Percentiles rank a stretch among this genome's conserved stretches.
phyloP scores from a whole-genome alignment of 495 filamentous ascomycete genomes.

The Aspergillus taichungensis region DNA sequence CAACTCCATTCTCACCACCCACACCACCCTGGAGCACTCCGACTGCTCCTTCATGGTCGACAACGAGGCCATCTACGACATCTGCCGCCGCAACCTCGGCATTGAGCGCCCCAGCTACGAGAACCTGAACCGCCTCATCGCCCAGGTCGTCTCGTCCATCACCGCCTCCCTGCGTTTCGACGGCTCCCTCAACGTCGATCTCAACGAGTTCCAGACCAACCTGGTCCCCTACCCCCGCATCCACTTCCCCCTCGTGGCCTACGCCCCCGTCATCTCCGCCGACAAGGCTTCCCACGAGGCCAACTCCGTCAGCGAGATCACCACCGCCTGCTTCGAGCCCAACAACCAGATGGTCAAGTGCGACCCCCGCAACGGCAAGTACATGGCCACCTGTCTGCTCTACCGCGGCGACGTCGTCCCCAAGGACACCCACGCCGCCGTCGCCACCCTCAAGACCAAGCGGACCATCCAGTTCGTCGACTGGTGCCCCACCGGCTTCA shows the following conservation, averaged over 20 bases:
- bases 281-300: constrained; percentile 92
- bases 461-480: constrained; percentile 98
- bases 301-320: constrained; percentile 58
- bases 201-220: constrained; percentile 99
- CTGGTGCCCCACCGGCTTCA: constrained; percentile 99
- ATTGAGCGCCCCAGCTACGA: constrained; percentile 96
- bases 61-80: constrained; percentile 99
- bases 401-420: constrained; percentile 98
- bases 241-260: constrained; percentile 96
- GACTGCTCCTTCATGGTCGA: constrained; percentile 99
- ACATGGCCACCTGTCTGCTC: constrained; percentile 97
- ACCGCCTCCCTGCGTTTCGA: constrained; percentile 98
- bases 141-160: constrained; percentile 97
- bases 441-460: constrained; percentile 96
- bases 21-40: constrained; percentile 98
- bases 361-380: constrained; percentile 97
- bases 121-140: constrained; percentile 97
- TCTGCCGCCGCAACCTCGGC: constrained; percentile 93
- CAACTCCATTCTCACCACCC: constrained; percentile 97
- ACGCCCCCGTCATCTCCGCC: constrained; percentile 87
- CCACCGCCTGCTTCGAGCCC: constrained; percentile 64
- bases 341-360: constrained; percentile 99
- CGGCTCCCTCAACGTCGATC: constrained; percentile 96
- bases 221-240: constrained; percentile 98
- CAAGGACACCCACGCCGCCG: constrained; percentile 84